Conservation (phyloP, 2,329 filamentous ascomycete genomes). For the Helicocarpus griseus region DNA sequence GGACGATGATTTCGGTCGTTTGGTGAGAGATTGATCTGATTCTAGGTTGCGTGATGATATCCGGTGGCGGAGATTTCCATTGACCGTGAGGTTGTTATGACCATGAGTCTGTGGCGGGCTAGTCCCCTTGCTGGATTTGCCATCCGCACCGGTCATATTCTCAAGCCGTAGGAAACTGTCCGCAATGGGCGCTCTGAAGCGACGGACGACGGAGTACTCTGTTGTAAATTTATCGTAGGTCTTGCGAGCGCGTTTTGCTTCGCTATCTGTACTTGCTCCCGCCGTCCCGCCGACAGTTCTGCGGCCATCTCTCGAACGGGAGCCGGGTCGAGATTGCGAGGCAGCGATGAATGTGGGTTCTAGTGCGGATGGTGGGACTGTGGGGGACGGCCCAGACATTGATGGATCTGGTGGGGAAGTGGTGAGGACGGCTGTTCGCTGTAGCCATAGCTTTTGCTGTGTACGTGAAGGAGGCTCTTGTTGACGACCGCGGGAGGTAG, state of each 20-base stretch:
- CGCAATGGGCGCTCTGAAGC: conserved; percentile 35
- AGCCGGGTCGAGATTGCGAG: conserved; percentile 21
- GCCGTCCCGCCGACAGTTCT: conserved; percentile 6
- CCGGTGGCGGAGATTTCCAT: not conserved
- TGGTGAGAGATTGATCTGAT: conserved; percentile 13
- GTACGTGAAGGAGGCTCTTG: conserved; percentile 36
- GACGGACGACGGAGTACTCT: conserved; percentile 36
- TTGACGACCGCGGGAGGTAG: conserved; percentile 25
- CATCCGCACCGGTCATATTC: not conserved
- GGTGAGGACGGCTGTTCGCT: conserved; percentile 35
- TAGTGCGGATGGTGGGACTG: conserved; percentile 25
- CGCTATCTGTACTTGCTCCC: conserved; percentile 22
- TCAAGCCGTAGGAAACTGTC: conserved; percentile 31
- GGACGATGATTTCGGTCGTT: conserved; percentile 17
- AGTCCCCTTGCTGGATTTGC: not conserved
- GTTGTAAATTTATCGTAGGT: conserved; percentile 35
- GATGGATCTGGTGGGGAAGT: conserved; percentile 33
- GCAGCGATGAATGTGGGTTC: conserved; percentile 26
- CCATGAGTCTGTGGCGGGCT: not conserved
- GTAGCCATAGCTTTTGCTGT: conserved; percentile 40
- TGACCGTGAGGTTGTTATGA: not conserved
- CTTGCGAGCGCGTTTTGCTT: conserved; percentile 32
- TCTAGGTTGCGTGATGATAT: conserved; percentile 19
- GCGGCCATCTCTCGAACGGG: conserved; percentile 8
- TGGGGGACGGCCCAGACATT: conserved; percentile 21